A percentile compares a stretch with the other conserved stretches of the same genome.
Evolutionary conservation across 2,329 filamentous ascomycete species (phyloP).

Genomic region (Blastomyces emzantsi): DNA sequence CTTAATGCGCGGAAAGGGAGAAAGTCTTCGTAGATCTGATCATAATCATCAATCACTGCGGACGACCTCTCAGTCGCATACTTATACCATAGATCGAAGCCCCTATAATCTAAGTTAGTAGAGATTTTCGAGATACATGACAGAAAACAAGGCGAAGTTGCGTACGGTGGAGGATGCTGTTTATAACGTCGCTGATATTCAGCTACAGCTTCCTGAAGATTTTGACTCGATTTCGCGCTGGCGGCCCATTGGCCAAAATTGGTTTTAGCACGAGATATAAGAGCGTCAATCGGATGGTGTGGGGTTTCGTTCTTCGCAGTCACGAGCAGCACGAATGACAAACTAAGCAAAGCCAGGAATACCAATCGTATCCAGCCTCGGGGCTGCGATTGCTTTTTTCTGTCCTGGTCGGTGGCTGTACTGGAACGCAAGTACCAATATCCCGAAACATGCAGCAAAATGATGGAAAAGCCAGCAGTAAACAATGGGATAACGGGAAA

Average conservation of each 20-base stretch:
- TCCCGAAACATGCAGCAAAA: conserved; percentile 25
- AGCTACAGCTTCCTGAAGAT: conserved; percentile 41
- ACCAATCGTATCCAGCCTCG: conserved; percentile 29
- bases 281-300: conserved; percentile 47
- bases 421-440: conserved; percentile 24
- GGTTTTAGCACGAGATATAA: conserved; percentile 43
- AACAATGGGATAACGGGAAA: conserved; percentile 26
- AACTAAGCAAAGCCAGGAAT: conserved; percentile 35
- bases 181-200: conserved; percentile 46
- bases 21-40: conserved; percentile 50
- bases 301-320: conserved; percentile 33
- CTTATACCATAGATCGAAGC: conserved; percentile 52
- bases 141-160: conserved; percentile 7
- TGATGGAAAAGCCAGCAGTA: conserved; percentile 24
- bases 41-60: conserved; percentile 50
- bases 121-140: conserved; percentile 12
- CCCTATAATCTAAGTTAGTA: conserved; percentile 20
- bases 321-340: conserved; percentile 35
- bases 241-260: conserved; percentile 43
- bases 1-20: conserved; percentile 47
- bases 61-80: conserved; percentile 46
- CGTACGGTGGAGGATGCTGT: conserved; percentile 47
- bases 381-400: conserved; percentile 21
- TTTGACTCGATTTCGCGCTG: conserved; percentile 41
- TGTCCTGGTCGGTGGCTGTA: conserved; percentile 24